Evolutionary conservation across 352 stramenopile genomes (phyloP), one percentile per base, ranked within the genome.

Genomic region (Salisapilia sapeloensis): DNA sequence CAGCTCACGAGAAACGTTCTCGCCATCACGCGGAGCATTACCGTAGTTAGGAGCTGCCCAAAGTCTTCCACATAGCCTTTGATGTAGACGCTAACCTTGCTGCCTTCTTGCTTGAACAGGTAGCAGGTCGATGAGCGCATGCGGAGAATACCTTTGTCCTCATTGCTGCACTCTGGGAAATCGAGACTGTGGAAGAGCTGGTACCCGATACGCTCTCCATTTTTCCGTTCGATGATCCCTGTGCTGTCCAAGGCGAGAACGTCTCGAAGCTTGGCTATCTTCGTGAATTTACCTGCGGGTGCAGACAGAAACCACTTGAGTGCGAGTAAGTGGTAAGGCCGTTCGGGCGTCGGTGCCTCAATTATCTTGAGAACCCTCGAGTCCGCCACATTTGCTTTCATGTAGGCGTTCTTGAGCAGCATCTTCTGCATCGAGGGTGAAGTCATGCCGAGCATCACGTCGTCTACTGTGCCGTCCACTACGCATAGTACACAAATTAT

Each of bases 161-260:
- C n/a, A n/a, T n/a, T n/a, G n/a, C n/a, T 11, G 5, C 19, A 32
- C 28, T 72, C 44, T 4, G 53, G 50, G 34, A 82, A 70, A 12
- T 61, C 39, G 15, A 82, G 53, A 20, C 60, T 78, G 47, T 79
- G 66, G 10, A 71, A 34, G 14, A 83, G 35, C 11, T 80, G 66
- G 39, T 61, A 83, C n/a, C 63, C 63, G 25, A 83, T 40, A 18
- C 46, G 29, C 24, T 80, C 60, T 17, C 57, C 57, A 17, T 44
- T 60, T 4, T 43, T 21, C 15, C 48, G 33, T 0, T 36, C 54
- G 11, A 40, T 50, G 10, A 61, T 24, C 0, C 67, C 67, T 24
- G 52, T 56, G 8, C 52, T 51, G 31, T 83, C 63, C 9, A 83
- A 37, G 35, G 63, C 74, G 28, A 80, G 48, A 14, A 75, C 27